Evolutionary conservation across 78 protist species (phyloP).

Genomic region (Diacronema lutheri): DNA sequence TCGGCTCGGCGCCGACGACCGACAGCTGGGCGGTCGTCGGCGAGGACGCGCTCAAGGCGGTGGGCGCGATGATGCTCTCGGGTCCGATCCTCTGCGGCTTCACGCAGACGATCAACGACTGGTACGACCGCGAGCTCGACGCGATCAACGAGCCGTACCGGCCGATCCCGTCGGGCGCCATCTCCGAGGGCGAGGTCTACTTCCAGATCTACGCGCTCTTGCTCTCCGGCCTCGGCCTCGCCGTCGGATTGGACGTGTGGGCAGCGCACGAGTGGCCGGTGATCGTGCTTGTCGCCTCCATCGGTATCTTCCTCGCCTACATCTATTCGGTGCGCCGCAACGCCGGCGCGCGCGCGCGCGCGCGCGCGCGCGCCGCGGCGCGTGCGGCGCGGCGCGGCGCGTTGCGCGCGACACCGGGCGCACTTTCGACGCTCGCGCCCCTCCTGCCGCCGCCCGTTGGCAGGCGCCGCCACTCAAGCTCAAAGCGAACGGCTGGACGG

Average conservation of each 20-base stretch:
- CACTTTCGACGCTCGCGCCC: background rate
- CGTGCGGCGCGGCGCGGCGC: no score
- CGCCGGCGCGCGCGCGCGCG: no score
- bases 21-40: background rate
- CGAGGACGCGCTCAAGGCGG: slow-evolving; percentile 5
- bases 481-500: background rate
- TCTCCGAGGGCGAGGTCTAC: slow-evolving; percentile 17
- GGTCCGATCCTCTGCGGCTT: slow-evolving; percentile 48
- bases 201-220: slow-evolving; percentile 28
- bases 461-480: slow-evolving; percentile 35
- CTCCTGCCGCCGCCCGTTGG: background rate
- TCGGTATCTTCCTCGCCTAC: slow-evolving; percentile 34
- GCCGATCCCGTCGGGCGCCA: slow-evolving; percentile 42
- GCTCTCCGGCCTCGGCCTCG: slow-evolving; percentile 18
- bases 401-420: no score
- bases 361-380: no score
- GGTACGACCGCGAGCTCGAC: slow-evolving; percentile 49
- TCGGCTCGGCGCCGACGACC: slow-evolving; percentile 2
- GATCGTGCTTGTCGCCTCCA: background rate
- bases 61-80: slow-evolving; percentile 13
- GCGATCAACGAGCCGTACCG: slow-evolving; percentile 54
- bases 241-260: slow-evolving; percentile 16
- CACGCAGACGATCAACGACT: slow-evolving; percentile 44
- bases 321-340: slow-evolving; percentile 27
- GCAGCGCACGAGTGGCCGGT: slow-evolving; percentile 4